phyloP scores from a whole-genome alignment of 2,329 filamentous ascomycete species.

The Lachnellula arida region DNA sequence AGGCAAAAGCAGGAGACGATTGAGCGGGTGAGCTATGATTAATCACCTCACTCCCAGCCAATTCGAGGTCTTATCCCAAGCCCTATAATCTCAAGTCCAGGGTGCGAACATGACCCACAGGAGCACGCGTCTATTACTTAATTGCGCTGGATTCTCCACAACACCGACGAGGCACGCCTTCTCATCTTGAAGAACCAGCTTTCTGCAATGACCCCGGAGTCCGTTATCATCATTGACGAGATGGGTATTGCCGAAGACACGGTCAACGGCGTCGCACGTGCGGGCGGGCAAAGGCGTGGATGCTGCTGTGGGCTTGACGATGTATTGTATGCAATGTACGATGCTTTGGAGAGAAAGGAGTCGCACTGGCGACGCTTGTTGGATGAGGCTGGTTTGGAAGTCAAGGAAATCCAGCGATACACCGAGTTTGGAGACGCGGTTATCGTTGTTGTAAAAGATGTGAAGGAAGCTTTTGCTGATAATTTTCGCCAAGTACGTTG shows the following conservation, averaged over 20 bases:
- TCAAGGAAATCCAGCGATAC: conserved; percentile 22
- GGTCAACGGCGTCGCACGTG: too few relatives aligned
- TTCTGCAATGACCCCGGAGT: background rate
- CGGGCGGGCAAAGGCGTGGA: background rate
- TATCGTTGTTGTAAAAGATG: conserved; percentile 12
- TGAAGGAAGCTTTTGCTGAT: too few relatives aligned
- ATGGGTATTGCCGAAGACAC: conserved; percentile 1
- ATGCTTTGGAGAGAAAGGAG: conserved; percentile 24
- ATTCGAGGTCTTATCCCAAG: conserved; percentile 21
- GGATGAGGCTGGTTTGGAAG: conserved; percentile 16
- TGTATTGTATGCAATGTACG: conserved; percentile 24
- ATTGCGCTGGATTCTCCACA: conserved; percentile 28
- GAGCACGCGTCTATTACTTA: conserved; percentile 26
- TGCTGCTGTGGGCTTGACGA: conserved; percentile 21
- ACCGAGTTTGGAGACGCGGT: conserved; percentile 22
- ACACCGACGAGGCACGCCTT: conserved; percentile 24
- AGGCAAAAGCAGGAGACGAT: conserved; percentile 17
- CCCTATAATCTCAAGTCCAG: background rate
- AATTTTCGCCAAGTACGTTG: too few relatives aligned
- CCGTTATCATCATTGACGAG: conserved; percentile 3
- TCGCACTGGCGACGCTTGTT: conserved; percentile 23
- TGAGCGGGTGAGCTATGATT: conserved; percentile 24
- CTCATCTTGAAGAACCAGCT: conserved; percentile 19
- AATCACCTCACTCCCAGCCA: conserved; percentile 16
- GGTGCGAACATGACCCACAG: background rate